Conservation (phyloP, 2,329 filamentous ascomycete species). For the Eutypella sp. region DNA sequence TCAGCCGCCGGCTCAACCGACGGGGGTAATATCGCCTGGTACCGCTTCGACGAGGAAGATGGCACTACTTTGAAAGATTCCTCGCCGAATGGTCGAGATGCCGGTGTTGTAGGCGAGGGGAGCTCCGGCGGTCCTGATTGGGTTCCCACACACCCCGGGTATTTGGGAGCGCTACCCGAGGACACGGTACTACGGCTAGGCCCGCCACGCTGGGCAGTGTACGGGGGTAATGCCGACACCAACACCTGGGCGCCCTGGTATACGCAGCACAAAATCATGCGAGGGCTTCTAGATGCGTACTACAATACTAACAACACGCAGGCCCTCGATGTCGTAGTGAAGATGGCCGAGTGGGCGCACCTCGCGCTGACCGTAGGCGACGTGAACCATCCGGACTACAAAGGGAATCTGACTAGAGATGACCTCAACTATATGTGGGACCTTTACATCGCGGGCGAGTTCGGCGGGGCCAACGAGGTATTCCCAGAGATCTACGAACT, state of each 20-base stretch:
- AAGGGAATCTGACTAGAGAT: constrained; percentile 24
- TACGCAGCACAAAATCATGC: constrained; percentile 30
- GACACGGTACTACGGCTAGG: constrained; percentile 28
- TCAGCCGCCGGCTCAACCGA: constrained; percentile 12
- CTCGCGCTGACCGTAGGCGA: constrained; percentile 28
- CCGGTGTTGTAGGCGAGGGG: constrained; percentile 8
- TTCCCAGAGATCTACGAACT: constrained; percentile 28
- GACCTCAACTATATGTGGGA: constrained; percentile 33
- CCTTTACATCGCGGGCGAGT: constrained; percentile 28
- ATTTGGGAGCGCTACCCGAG: constrained; percentile 27
- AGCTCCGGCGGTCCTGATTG: constrained; percentile 15
- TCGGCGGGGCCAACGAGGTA: constrained; percentile 27
- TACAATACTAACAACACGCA: constrained; percentile 29
- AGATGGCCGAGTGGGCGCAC: constrained; percentile 29
- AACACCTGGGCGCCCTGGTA: constrained; percentile 31
- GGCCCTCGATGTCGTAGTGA: constrained; percentile 22
- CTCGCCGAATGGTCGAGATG: constrained; percentile 12
- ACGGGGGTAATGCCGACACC: constrained; percentile 19
- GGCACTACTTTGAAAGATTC: constrained; percentile 12
- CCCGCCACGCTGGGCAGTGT: constrained; percentile 28
- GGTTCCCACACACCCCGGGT: constrained; percentile 26
- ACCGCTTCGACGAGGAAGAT: constrained; percentile 13
- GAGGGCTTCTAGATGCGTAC: constrained; percentile 28
- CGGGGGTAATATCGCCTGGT: constrained; percentile 18
- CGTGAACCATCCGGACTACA: constrained; percentile 27